These are phyloP conservation scores for Mycena crocata DNA, from an alignment of 768 basidiomycete genomes.

Conservation along the genomic window DNA sequence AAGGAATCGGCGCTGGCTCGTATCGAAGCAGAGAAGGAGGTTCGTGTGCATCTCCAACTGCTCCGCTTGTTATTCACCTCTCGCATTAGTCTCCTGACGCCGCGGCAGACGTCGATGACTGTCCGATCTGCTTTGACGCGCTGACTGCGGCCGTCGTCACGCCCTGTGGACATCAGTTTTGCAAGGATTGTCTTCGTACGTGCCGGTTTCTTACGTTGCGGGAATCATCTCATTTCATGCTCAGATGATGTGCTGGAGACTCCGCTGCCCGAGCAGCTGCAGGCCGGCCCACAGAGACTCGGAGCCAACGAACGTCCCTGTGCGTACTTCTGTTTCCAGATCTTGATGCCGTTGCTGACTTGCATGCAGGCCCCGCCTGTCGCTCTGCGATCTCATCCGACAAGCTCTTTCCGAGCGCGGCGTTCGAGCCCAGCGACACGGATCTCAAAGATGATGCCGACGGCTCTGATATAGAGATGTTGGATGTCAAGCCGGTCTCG, in stretches of 20 bases:
- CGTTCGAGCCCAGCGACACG: constrained; percentile 70
- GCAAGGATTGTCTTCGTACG: constrained; percentile 68
- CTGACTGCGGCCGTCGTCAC: constrained; percentile 68
- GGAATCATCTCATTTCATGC: constrained; percentile 2
- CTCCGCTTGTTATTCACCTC: not conserved
- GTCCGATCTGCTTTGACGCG: constrained; percentile 74
- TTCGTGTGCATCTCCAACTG: constrained; percentile 37
- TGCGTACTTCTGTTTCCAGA: constrained; percentile 41
- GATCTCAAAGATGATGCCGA: constrained; percentile 46
- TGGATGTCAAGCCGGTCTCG: constrained; percentile 35
- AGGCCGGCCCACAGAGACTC: constrained; percentile 48
- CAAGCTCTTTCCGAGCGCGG: constrained; percentile 63
- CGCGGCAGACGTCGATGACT: constrained; percentile 66
- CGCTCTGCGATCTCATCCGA: constrained; percentile 59
- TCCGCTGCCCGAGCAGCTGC: constrained; percentile 45
- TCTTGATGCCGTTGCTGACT: constrained; percentile 4
- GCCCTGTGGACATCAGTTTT: constrained; percentile 71
- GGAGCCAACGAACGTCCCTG: constrained; percentile 63
- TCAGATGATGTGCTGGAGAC: constrained; percentile 59
- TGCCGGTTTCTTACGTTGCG: not conserved
- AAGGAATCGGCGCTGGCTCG: constrained; percentile 54
- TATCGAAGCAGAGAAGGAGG: constrained; percentile 66
- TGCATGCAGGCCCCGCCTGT: constrained; percentile 66
- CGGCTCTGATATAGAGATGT: constrained; percentile 47
- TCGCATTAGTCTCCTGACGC: constrained; percentile 56